Percentiles rank a stretch among this genome's conserved stretches.
Conservation (phyloP, 176 grass and related monocot species). For the Alopecurus myosuroides region DNA sequence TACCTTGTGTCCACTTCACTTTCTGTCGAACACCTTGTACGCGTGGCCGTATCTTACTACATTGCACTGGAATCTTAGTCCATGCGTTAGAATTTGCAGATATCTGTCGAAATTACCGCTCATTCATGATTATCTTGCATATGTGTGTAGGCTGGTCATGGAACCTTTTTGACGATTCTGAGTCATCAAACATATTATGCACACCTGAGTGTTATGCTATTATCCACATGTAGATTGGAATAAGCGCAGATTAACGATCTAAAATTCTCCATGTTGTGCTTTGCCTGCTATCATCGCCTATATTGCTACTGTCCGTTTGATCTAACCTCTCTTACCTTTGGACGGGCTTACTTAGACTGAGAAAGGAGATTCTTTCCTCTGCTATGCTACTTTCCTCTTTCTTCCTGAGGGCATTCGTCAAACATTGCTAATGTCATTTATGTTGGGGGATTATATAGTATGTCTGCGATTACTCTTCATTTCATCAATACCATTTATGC, state of each 20-base stretch:
- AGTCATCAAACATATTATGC: background rate
- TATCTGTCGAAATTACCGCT: background rate
- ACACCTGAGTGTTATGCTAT: background rate
- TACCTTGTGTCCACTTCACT: background rate
- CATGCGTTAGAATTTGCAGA: background rate
- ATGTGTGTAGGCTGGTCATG: background rate
- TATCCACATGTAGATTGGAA: background rate
- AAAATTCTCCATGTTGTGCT: background rate
- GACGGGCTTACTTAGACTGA: background rate
- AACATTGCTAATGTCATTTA: no score
- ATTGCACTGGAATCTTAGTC: background rate
- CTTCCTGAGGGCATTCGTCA: background rate
- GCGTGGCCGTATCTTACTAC: background rate
- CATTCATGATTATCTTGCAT: background rate
- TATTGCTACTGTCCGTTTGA: background rate
- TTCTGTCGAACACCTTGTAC: conserved; percentile 36
- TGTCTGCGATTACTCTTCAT: background rate
- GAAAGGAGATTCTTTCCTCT: background rate
- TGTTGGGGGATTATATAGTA: background rate
- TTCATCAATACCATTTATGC: background rate
- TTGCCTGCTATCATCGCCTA: background rate
- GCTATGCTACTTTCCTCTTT: background rate
- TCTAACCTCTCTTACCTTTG: background rate
- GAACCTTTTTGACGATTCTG: background rate
- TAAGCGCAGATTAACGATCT: background rate